Evolutionary conservation across 2,329 filamentous ascomycete genomes (phyloP).

Genomic region (Botrytis cinerea): DNA sequence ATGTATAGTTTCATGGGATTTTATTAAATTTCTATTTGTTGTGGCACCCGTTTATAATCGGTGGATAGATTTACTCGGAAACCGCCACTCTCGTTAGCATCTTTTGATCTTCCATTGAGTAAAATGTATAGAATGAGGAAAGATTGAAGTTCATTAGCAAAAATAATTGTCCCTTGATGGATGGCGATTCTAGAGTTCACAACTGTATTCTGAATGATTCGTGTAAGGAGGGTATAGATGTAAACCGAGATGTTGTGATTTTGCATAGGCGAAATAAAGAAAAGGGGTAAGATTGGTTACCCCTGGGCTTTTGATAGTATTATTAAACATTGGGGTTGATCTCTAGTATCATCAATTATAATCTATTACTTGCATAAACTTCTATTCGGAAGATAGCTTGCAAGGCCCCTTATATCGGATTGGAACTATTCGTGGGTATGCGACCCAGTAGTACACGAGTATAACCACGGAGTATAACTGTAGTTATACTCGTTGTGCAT

Average conservation of each 20-base stretch:
- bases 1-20: not conserved
- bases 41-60: not conserved
- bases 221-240: not conserved
- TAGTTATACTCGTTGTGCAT: not conserved
- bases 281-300: not conserved
- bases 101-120: not conserved
- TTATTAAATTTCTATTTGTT: not conserved
- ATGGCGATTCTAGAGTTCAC: accelerated
- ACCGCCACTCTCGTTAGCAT: not conserved
- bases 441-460: not conserved
- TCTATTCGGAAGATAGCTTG: not conserved
- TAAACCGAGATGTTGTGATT: not conserved
- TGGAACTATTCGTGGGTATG: not conserved
- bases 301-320: not conserved
- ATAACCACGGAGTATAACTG: not conserved
- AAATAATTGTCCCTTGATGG: not conserved
- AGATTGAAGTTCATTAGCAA: not conserved
- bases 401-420: not conserved
- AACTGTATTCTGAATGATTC: not conserved
- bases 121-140: not conserved
- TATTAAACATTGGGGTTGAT: not conserved
- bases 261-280: not conserved
- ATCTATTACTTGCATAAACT: not conserved
- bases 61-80: too few relatives aligned
- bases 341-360: not conserved